Conservation (phyloP, 2,329 filamentous ascomycete species). For the Chalaropsis ovoidea region DNA sequence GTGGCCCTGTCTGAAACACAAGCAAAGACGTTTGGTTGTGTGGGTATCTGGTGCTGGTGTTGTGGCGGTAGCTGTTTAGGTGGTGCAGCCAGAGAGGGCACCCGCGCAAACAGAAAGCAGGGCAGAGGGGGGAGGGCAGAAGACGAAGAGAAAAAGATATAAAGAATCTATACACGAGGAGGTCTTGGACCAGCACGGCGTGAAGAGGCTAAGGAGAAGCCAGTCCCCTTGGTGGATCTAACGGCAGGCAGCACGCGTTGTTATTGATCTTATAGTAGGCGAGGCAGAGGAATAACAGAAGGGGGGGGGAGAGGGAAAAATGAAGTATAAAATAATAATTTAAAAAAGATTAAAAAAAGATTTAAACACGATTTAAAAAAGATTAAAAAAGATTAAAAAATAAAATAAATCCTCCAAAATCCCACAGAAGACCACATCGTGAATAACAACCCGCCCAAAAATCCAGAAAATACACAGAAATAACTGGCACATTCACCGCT, state of each 20-base stretch:
- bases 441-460: too few species aligned
- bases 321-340: background rate
- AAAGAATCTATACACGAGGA: slow-evolving; percentile 2
- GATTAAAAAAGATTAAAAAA: too few species aligned
- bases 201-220: background rate
- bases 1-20: slow-evolving; percentile 3
- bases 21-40: background rate
- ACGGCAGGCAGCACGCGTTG: background rate
- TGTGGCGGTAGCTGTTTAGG: background rate
- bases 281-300: slow-evolving; percentile 1
- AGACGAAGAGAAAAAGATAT: background rate
- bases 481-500: background rate
- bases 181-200: background rate
- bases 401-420: too few species aligned
- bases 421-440: too few species aligned
- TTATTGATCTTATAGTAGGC: background rate
- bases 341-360: too few species aligned
- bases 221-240: slow-evolving; percentile 1
- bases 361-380: too few species aligned
- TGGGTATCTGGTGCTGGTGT: background rate
- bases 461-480: too few species aligned
- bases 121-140: background rate
- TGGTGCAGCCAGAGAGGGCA: background rate
- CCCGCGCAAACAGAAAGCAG: background rate
- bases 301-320: background rate